Percentiles rank a stretch among this genome's conserved stretches.
Conservation (phyloP, 371 early-diverging fungal genomes). For the Funneliformis caledonium region DNA sequence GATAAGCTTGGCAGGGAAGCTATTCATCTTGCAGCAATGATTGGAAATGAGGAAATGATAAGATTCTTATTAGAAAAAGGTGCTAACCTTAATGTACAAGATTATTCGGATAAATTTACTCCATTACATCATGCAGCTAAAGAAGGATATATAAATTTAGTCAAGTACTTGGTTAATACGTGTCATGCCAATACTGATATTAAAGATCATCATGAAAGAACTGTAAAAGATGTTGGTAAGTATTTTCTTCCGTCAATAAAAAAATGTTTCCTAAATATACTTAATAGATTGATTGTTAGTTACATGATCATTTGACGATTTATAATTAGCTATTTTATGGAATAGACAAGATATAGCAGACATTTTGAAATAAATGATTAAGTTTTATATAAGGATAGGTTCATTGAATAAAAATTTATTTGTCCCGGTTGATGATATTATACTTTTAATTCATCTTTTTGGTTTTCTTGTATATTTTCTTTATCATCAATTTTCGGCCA, state of each 20-base stretch:
- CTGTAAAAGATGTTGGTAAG: conserved; percentile 53
- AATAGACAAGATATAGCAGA: not conserved
- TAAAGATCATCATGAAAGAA: conserved; percentile 53
- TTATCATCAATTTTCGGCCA: conserved; percentile 39
- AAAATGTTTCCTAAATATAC: not conserved
- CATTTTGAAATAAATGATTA: too few species aligned
- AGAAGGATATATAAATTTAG: conserved; percentile 48
- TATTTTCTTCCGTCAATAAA: not conserved
- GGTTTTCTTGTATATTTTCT: not conserved
- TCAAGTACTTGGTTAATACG: conserved; percentile 47
- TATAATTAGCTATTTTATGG: not conserved
- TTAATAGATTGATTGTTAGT: too few species aligned
- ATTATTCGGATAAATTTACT: conserved; percentile 59
- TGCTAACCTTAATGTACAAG: conserved; percentile 48
- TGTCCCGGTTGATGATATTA: too few species aligned
- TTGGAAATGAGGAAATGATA: conserved; percentile 50
- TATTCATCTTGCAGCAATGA: conserved; percentile 59
- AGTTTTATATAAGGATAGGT: too few species aligned
- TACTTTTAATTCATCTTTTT: not conserved
- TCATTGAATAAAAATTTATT: too few species aligned
- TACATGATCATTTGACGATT: too few species aligned
- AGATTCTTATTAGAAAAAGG: conserved; percentile 40
- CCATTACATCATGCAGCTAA: conserved; percentile 57
- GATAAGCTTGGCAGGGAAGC: conserved; percentile 54
- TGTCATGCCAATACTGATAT: conserved; percentile 39